phyloP scores from a whole-genome alignment of 345 rosid genomes.

The Brassica napus region DNA sequence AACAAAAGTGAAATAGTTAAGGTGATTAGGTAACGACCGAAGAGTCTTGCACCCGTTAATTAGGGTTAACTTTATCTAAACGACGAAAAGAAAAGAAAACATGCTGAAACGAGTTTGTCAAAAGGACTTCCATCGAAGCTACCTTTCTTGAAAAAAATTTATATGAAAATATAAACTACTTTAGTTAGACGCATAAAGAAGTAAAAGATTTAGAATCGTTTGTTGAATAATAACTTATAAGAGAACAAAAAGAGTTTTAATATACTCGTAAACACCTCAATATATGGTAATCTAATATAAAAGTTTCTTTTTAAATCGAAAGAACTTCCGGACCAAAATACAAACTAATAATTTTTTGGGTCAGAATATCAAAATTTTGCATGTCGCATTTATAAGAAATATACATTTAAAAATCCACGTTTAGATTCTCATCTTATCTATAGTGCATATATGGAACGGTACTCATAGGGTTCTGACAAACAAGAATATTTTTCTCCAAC shows the following conservation, averaged over 20 bases:
- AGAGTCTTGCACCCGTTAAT: conserved; percentile 26
- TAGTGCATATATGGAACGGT: background rate
- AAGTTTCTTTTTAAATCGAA: too few species aligned
- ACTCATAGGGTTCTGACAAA: background rate
- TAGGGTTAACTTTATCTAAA: conserved; percentile 16
- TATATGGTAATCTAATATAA: background rate
- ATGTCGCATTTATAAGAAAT: too few species aligned
- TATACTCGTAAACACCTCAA: background rate
- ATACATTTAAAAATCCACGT: background rate
- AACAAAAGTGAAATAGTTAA: background rate
- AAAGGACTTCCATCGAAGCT: background rate
- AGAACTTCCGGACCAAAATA: too few species aligned
- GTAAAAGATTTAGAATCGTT: background rate
- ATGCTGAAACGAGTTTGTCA: background rate
- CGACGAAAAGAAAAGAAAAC: background rate
- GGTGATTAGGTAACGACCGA: conserved; percentile 12
- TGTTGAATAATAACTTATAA: background rate
- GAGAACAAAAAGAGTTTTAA: background rate
- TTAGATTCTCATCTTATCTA: background rate
- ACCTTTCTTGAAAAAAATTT: background rate
- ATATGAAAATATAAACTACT: background rate
- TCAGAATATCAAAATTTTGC: too few species aligned
- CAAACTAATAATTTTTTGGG: too few species aligned
- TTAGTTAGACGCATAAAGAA: background rate
- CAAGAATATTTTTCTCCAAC: background rate